A percentile compares a stretch with the other conserved stretches of the same genome.
Evolutionary conservation across 129 eudicot genomes (phyloP).

Genomic region (Kitagawia praeruptora): DNA sequence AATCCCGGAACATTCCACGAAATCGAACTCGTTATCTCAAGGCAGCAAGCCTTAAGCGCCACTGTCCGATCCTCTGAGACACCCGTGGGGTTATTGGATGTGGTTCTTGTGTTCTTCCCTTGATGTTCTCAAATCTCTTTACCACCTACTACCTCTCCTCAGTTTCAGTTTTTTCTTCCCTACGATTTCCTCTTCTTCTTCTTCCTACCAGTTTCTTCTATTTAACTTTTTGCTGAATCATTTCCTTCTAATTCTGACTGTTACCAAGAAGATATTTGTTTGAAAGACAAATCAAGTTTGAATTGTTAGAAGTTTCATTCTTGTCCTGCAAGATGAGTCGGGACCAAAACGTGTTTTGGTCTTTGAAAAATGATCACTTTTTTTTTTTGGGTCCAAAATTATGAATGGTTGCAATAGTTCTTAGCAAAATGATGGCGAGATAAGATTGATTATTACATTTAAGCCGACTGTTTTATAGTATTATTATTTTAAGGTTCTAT

Average conservation of each 20-base stretch:
- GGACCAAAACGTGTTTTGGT: neutral
- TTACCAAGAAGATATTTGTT: too few species aligned
- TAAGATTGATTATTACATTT: neutral
- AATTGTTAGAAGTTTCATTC: neutral
- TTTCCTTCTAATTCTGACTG: neutral
- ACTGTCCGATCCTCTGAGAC: too few species aligned
- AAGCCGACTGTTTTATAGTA: neutral
- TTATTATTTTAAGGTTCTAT: neutral
- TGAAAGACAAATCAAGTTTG: neutral
- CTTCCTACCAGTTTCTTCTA: too few species aligned
- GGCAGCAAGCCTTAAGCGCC: too few species aligned
- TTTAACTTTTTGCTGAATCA: neutral
- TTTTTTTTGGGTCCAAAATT: neutral
- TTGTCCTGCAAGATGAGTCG: neutral
- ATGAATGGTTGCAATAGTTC: neutral
- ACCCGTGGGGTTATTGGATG: too few species aligned
- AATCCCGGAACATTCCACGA: too few species aligned
- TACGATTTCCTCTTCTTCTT: neutral
- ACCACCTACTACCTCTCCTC: neutral
- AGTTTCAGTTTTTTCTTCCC: neutral
- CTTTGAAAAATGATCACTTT: neutral
- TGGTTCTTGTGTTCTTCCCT: neutral
- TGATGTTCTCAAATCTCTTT: neutral
- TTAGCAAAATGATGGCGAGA: neutral
- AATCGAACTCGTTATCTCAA: too few species aligned